Evolutionary conservation across 495 filamentous ascomycete genomes (phyloP).

Genomic region (Cladorrhinum samala): DNA sequence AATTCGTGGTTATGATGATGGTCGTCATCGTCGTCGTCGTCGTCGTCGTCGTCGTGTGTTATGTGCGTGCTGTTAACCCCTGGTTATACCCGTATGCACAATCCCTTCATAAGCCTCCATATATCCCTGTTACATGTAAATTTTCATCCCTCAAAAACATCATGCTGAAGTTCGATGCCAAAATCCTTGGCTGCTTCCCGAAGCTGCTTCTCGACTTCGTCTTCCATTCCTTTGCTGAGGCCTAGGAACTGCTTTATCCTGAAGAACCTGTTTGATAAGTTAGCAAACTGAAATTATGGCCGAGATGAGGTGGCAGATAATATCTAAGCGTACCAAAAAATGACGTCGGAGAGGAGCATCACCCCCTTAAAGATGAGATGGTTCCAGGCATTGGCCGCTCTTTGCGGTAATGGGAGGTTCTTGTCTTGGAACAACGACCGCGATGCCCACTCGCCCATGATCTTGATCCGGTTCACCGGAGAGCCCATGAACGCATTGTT

Average conservation of each 20-base stretch:
- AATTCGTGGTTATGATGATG: no score
- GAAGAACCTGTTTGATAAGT: slow-evolving; percentile 41
- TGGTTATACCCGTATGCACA: no score
- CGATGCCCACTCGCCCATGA: slow-evolving; percentile 86
- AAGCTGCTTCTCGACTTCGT: slow-evolving; percentile 85
- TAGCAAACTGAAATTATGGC: no score
- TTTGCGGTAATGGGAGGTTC: slow-evolving; percentile 31
- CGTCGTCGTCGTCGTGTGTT: no score
- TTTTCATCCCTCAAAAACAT: slow-evolving; percentile 76
- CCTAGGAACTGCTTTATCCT: slow-evolving; percentile 69
- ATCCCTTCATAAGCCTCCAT: not conserved
- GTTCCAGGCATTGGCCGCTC: slow-evolving; percentile 51
- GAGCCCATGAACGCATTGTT: slow-evolving; percentile 72
- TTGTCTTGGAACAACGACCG: slow-evolving; percentile 64
- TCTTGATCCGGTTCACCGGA: slow-evolving; percentile 91
- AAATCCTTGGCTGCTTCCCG: slow-evolving; percentile 80
- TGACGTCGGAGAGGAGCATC: slow-evolving; percentile 69
- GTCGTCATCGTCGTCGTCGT: no score
- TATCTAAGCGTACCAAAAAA: slow-evolving; percentile 58
- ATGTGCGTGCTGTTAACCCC: no score
- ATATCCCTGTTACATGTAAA: not conserved
- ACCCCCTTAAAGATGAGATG: slow-evolving; percentile 79
- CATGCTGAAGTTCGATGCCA: slow-evolving; percentile 82
- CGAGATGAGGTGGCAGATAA: no score
- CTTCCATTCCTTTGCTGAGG: slow-evolving; percentile 81